Base-by-base conservation (phyloP, 768 basidiomycete genomes). In the Dentipellis fragilis region DNA sequence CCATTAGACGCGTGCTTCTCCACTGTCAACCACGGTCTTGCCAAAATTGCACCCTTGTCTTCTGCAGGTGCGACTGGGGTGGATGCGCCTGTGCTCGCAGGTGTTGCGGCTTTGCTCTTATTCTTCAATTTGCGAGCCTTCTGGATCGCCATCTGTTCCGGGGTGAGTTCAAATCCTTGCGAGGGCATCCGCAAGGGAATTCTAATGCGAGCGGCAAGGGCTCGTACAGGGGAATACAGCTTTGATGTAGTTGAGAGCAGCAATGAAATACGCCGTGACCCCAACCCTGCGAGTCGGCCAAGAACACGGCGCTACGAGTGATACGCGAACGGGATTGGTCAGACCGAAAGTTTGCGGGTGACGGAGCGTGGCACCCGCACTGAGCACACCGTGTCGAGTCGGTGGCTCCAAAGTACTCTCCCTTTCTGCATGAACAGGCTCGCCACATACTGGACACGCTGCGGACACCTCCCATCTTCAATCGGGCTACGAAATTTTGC, bases 71-170 rank as follows among this genome's bases (percentile, higher is more conserved):
- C 46, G 35, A 56, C 23, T 38, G 39, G 37, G 23, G 55, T 55
- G 45, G 62, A 61, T 29, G 29, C 29, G 6, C 29, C 29, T 3
- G 29, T 29, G 59, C 61, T 50, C 57, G 70, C 56, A 21, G 42
- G 51, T 9, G 66, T 49, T 54, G 34, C 49, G 10, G 64, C 64
- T 59, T 71, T 72, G 63, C 76, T 83, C 45, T 75, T 72, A 59
- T 75, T 80, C 58, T 64, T 63, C 37, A 61, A 61, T 10, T 67
- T 68, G 57, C 72, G 74, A 55, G 72, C 70, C 52, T 81, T 76
- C 10, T 79, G 74, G 38, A 80, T 66, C 1, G 81, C 81, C 17
- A 80, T 57, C 60, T 85, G 80, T 58, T 81, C 81, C 22, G 80
- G 69, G 0, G 84, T 82, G 2, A 66, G 75, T 48, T 65, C 62